Evolutionary conservation across 169 alveolate genomes (phyloP).

Genomic region (Eimeria acervulina): DNA sequence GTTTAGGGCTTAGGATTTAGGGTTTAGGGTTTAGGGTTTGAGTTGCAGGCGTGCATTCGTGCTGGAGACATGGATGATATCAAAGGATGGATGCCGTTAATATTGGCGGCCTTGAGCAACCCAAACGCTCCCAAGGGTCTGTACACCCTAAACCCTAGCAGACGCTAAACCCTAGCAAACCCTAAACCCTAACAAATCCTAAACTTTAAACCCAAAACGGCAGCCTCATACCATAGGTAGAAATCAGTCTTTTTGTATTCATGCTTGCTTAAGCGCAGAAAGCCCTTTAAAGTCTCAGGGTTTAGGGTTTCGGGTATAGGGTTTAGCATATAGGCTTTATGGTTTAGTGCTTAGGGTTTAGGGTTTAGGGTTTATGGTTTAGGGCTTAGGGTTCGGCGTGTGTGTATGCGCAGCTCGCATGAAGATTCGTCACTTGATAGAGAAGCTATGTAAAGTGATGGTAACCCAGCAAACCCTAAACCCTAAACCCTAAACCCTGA

Average conservation of each 20-base stretch:
- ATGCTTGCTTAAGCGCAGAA: not conserved
- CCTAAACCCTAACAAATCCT: conserved; percentile 7
- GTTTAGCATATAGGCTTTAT: not conserved
- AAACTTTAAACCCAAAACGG: not conserved
- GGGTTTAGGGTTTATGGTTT: conserved; percentile 11
- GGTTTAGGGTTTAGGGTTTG: not conserved
- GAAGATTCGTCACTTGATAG: conserved; percentile 71
- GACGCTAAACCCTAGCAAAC: not conserved
- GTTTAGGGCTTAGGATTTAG: not conserved
- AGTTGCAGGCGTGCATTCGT: conserved; percentile 1
- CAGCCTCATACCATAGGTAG: no score
- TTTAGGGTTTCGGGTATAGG: not conserved
- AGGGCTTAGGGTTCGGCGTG: not conserved
- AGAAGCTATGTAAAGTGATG: conserved; percentile 62
- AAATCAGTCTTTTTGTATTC: not conserved
- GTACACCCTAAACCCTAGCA: not conserved
- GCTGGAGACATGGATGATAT: conserved; percentile 35
- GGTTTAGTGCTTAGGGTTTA: not conserved
- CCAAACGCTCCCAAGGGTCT: conserved; percentile 23
- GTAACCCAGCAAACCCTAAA: not conserved
- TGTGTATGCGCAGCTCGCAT: conserved; percentile 24
- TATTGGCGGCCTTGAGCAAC: conserved; percentile 3
- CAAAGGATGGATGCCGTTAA: not conserved
- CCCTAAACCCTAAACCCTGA: not conserved
- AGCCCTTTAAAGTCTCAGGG: not conserved